phyloP scores from a whole-genome alignment of 805 yeast genomes.

The Wickerhamiella australiensis region DNA sequence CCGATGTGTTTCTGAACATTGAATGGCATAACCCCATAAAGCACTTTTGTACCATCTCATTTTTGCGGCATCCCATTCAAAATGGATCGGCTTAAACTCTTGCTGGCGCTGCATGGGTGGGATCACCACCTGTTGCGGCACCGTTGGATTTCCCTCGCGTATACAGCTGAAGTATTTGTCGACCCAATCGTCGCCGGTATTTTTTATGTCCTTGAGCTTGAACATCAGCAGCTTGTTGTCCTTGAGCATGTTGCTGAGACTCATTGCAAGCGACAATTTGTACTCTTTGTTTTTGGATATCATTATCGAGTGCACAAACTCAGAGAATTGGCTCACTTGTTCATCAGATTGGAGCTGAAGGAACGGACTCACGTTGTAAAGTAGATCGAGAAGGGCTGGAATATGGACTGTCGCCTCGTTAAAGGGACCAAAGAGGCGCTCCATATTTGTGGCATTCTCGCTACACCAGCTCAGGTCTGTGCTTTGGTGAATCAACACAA shows the following conservation, averaged over 20 bases:
- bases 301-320: conserved; percentile 3
- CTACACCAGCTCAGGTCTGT: conserved; percentile 11
- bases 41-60: conserved; percentile 68
- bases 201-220: not conserved
- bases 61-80: conserved; percentile 51
- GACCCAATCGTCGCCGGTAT: conserved; percentile 17
- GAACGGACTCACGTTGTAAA: conserved; percentile 19
- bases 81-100: conserved; percentile 38
- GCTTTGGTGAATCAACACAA: conserved; percentile 15
- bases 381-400: conserved; percentile 17
- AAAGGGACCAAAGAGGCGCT: conserved; percentile 4
- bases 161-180: not conserved
- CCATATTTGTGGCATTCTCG: conserved; percentile 11
- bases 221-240: not conserved
- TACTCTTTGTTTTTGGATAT: not conserved
- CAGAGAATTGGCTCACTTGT: not conserved
- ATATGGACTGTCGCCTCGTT: conserved; percentile 10
- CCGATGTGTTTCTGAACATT: conserved; percentile 24
- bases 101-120: conserved; percentile 9
- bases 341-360: conserved; percentile 7
- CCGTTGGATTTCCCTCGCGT: not conserved
- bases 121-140: not conserved
- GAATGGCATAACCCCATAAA: conserved; percentile 43
- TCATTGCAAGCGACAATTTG: conserved; percentile 1
- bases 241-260: not conserved